A percentile compares a stretch with the other conserved stretches of the same genome.
These are phyloP conservation scores for Mycena epipterygia DNA, from an alignment of 768 basidiomycete genomes.

Conservation along the genomic window DNA sequence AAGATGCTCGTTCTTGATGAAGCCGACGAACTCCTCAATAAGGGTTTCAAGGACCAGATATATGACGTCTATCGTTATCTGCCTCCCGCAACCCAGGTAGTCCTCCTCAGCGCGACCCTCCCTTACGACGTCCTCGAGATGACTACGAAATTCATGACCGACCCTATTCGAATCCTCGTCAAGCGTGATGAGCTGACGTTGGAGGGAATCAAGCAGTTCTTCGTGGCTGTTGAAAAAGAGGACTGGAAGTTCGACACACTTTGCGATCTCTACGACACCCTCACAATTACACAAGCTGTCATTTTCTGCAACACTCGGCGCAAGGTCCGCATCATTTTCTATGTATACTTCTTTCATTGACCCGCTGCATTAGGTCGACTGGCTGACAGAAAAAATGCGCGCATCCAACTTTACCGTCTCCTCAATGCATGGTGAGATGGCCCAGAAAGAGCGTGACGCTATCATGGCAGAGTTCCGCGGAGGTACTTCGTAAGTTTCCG, in stretches of 20 bases:
- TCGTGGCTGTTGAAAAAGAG: conserved; percentile 99
- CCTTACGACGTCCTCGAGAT: conserved; percentile 98
- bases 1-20: conserved; percentile 97
- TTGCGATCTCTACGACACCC: conserved; percentile 97
- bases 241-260: conserved; percentile 99
- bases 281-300: conserved; percentile 99
- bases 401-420: conserved; percentile 99
- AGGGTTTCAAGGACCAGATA: conserved; percentile 99
- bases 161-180: conserved; percentile 97
- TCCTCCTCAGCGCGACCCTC: conserved; percentile 94
- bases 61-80: conserved; percentile 99
- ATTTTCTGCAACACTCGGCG: conserved; percentile 99
- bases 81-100: conserved; percentile 97
- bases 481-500: conserved; percentile 82
- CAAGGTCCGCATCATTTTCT: conserved; percentile 71
- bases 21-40: conserved; percentile 96
- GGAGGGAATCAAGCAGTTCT: conserved; percentile 97
- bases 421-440: conserved; percentile 97
- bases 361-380: conserved; percentile 78
- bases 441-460: conserved; percentile 93
- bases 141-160: conserved; percentile 99
- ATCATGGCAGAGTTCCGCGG: conserved; percentile 98
- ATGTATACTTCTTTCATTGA: conserved; percentile 14
- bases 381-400: conserved; percentile 99
- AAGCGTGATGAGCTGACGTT: conserved; percentile 99